Percentiles rank a stretch among this genome's conserved stretches.
Conservation (phyloP, 257 asterid species). For the Lantana camara region DNA sequence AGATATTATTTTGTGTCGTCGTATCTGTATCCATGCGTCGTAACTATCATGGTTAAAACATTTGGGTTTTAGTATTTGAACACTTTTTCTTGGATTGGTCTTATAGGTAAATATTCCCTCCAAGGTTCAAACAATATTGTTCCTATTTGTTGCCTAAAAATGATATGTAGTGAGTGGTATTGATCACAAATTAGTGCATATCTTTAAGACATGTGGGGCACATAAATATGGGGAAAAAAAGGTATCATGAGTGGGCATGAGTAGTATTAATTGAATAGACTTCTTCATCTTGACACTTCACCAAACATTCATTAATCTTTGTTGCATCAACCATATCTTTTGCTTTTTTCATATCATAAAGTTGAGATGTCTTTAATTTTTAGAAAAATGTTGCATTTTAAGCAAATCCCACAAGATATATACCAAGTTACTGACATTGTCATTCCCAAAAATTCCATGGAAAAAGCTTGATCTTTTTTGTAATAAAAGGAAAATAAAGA, state of each 20-base stretch:
- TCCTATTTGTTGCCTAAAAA: conserved; percentile 10
- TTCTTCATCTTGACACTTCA: conserved; percentile 48
- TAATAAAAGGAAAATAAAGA: too few species aligned
- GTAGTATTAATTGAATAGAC: conserved; percentile 29
- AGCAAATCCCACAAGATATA: conserved; percentile 10
- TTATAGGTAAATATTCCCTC: not conserved
- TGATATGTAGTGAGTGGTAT: conserved; percentile 11
- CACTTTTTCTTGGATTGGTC: conserved; percentile 6
- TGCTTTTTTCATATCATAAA: conserved; percentile 36
- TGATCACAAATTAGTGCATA: conserved; percentile 15
- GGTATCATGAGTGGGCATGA: conserved; percentile 36
- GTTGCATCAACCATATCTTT: conserved; percentile 37
- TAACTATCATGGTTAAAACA: too few species aligned
- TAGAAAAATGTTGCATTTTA: conserved; percentile 28
- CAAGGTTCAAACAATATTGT: conserved; percentile 16
- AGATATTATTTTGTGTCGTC: too few species aligned
- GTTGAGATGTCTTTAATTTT: conserved; percentile 16
- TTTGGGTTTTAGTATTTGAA: not conserved
- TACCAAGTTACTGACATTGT: not conserved
- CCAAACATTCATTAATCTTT: conserved; percentile 38
- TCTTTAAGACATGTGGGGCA: conserved; percentile 46
- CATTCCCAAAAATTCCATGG: not conserved
- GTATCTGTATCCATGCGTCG: too few species aligned
- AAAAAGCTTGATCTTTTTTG: not conserved
- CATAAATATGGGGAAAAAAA: conserved; percentile 30